A percentile compares a stretch with the other conserved stretches of the same genome.
These are phyloP conservation scores for Lithocarpus polystachyus DNA, from an alignment of 306 rosid species.

Conservation along the genomic window DNA sequence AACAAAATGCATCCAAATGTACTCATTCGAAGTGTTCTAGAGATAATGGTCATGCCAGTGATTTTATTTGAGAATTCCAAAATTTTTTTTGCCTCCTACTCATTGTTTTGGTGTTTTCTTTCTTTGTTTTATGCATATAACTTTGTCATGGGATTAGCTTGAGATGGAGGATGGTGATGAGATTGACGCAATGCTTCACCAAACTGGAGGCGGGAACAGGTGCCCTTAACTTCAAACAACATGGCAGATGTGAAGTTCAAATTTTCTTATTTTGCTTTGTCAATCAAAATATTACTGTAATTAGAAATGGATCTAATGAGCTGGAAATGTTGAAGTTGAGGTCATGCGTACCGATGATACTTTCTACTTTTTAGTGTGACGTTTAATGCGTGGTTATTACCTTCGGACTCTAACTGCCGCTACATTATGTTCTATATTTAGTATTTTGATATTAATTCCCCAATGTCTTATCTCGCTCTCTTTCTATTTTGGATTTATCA, in stretches of 20 bases:
- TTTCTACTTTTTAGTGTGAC: not conserved
- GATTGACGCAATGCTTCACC: constrained; percentile 55
- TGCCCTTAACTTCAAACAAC: not conserved
- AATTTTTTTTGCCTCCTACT: not conserved
- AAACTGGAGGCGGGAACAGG: constrained; percentile 39
- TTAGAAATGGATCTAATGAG: not conserved
- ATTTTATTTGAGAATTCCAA: not conserved
- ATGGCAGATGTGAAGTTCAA: not conserved
- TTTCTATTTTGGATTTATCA: not conserved
- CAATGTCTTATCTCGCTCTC: not conserved
- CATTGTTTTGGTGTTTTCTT: not conserved
- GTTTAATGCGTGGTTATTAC: not conserved
- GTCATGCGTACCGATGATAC: not conserved
- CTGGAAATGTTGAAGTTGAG: not conserved
- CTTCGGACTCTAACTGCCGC: not conserved
- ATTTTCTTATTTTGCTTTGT: not conserved
- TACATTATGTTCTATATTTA: not conserved
- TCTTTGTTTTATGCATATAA: not conserved
- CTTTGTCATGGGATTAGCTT: constrained; percentile 16
- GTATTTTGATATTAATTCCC: not conserved
- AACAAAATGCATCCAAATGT: no score
- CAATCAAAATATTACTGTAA: not conserved
- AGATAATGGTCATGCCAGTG: not conserved
- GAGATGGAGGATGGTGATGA: constrained; percentile 58
- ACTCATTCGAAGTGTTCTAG: not conserved